Evolutionary conservation across 1,139 yeast genomes (phyloP).

Genomic region (Starmera stellimalicola): DNA sequence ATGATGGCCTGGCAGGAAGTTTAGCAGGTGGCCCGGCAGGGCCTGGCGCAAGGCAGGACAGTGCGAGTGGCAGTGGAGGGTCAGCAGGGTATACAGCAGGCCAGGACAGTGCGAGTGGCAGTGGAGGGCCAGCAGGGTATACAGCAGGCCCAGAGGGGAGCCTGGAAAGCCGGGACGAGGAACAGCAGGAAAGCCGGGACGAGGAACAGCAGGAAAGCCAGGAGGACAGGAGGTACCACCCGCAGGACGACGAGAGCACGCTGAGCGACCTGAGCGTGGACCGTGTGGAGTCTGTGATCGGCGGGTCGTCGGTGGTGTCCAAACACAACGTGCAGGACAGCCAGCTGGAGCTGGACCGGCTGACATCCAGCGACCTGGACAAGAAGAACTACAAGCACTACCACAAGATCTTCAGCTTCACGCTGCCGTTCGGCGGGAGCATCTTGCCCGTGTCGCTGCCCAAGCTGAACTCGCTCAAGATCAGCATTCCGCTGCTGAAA

Average conservation of each 20-base stretch:
- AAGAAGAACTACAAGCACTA: slow-evolving; percentile 12
- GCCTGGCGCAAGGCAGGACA: no score
- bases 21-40: no score
- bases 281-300: slow-evolving; percentile 16
- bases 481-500: slow-evolving; percentile 14
- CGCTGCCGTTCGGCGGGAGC: slow-evolving; percentile 34
- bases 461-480: slow-evolving; percentile 17
- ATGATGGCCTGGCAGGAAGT: no score
- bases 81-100: no score
- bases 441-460: slow-evolving; percentile 16
- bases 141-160: no score
- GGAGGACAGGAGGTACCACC: no score
- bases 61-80: no score
- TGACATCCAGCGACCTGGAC: slow-evolving; percentile 9
- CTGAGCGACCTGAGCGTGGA: neutral
- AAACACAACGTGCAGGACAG: slow-evolving; percentile 1
- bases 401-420: slow-evolving; percentile 32
- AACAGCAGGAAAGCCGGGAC: neutral
- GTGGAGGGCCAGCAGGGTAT: no score
- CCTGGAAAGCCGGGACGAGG: no score
- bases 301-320: slow-evolving; percentile 18
- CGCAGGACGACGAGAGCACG: no score
- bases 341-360: neutral
- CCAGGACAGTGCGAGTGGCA: no score
- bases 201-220: neutral